phyloP scores from a whole-genome alignment of 306 rosid genomes.

The Prunus davidiana region DNA sequence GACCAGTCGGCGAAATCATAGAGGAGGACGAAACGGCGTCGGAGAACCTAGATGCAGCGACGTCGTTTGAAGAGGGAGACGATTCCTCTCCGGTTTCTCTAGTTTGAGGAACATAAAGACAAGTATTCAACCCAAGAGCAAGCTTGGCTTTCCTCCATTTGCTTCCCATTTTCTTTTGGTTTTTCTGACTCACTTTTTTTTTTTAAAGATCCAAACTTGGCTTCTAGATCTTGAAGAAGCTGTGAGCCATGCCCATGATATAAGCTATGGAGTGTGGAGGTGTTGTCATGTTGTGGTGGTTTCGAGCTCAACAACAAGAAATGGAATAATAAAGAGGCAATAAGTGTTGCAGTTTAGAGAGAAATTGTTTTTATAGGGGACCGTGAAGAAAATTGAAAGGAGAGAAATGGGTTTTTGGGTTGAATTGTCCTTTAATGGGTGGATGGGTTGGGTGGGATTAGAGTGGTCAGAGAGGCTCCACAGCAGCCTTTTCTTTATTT shows the following conservation, averaged over 20 bases:
- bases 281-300: slow-evolving; percentile 3
- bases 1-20: slow-evolving; percentile 25
- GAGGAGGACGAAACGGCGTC: slow-evolving; percentile 32
- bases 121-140: slow-evolving; percentile 58
- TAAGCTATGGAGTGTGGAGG: neutral
- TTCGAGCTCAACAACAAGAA: neutral
- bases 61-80: slow-evolving; percentile 18
- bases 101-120: slow-evolving; percentile 51
- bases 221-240: slow-evolving; percentile 6
- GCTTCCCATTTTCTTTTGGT: slow-evolving; percentile 47
- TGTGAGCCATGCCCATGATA: neutral
- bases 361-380: neutral
- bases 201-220: neutral
- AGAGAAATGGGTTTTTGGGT: neutral
- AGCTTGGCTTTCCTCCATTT: slow-evolving; percentile 83
- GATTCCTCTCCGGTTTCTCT: slow-evolving; percentile 46
- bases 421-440: neutral
- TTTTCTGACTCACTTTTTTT: neutral
- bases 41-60: slow-evolving; percentile 28
- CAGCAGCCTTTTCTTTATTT: neutral
- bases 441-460: neutral
- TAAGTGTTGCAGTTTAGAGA: neutral
- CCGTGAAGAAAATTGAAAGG: neutral
- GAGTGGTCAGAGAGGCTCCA: slow-evolving; percentile 5
- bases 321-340: slow-evolving; percentile 2